Evolutionary conservation across 2,329 filamentous ascomycete genomes (phyloP), one percentile per base, ranked within the genome.

Genomic region (Ascomycota sp.): DNA sequence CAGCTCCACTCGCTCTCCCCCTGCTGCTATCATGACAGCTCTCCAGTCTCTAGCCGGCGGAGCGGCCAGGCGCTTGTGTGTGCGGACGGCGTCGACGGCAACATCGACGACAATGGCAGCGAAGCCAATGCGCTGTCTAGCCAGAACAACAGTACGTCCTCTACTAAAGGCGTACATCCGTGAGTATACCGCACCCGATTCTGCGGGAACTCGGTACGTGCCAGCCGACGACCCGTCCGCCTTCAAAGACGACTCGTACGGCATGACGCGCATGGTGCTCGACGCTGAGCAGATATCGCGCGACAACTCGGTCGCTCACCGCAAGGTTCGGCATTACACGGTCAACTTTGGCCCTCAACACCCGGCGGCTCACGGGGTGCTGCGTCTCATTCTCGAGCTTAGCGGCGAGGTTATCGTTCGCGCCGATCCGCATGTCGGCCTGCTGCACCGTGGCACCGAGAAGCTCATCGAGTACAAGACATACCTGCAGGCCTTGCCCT

Each of bases 381-480:
- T 98, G 59, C 82, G 89, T 36, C 61, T 98, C 60, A 98, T 98
- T 64, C 71, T 98, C 47, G 89, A 98, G 58, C 70, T 98, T 53
- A 93, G 82, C 58, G 89, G 89, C 54, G 89, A 98, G 64, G 82
- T 93, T 61, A 95, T 98, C 52, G 66, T 98, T 49, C 80, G 89
- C 53, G 79, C 84, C 43, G 89, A 98, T 58, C 89, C 89, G 32
- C 89, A 98, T 60, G 86, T 98, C 48, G 89, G 89, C 37, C 64
- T 98, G 56, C 70, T 98, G 50, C 89, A 98, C 59, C 75, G 89
- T 48, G 89, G 89, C 45, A 98, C 89, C 41, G 89, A 98, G 68
- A 98, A 98, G 70, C 72, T 98, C 61, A 95, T 95, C 60, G 89
- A 98, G 67, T 98, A 98, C 71, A 93, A 92, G 69, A 92, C 86